Percentiles rank a stretch among this genome's conserved stretches.
Conservation (phyloP, 345 rosid genomes). For the Pseudoturritis turrita region DNA sequence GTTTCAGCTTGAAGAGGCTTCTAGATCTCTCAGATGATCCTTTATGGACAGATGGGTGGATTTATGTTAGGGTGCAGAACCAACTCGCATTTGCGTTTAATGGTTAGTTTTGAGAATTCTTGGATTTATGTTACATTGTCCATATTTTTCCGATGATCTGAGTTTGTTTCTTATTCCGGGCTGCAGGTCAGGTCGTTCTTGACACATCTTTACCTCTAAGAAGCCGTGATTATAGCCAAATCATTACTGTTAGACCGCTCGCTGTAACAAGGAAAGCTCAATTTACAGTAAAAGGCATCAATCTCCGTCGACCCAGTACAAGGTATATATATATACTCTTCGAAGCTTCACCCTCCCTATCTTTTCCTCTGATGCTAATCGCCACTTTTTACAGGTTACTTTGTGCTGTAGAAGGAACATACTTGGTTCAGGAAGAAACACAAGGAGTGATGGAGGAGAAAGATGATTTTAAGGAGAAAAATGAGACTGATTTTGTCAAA, state of each 20-base stretch:
- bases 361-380: neutral
- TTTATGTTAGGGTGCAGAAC: slow-evolving; percentile 64
- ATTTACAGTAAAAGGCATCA: slow-evolving; percentile 77
- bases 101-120: slow-evolving; percentile 44
- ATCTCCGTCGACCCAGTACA: slow-evolving; percentile 59
- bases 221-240: slow-evolving; percentile 53
- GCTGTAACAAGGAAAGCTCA: slow-evolving; percentile 58
- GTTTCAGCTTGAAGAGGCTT: slow-evolving; percentile 77
- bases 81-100: slow-evolving; percentile 74
- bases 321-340: slow-evolving; percentile 35
- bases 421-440: slow-evolving; percentile 57
- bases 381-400: slow-evolving; percentile 54
- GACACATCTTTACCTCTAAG: slow-evolving; percentile 63
- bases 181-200: slow-evolving; percentile 79
- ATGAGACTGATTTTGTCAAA: slow-evolving; percentile 51
- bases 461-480: slow-evolving; percentile 39
- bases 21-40: slow-evolving; percentile 63
- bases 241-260: slow-evolving; percentile 70
- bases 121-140: neutral
- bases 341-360: neutral
- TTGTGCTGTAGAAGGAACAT: slow-evolving; percentile 89
- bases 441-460: slow-evolving; percentile 40
- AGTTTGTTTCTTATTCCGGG: slow-evolving; percentile 16
- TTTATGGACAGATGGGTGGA: slow-evolving; percentile 94
- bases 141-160: neutral